These are phyloP conservation scores for Thermothelomyces thermophilus DNA, from an alignment of 2,329 filamentous ascomycete species.

Conservation along the genomic window DNA sequence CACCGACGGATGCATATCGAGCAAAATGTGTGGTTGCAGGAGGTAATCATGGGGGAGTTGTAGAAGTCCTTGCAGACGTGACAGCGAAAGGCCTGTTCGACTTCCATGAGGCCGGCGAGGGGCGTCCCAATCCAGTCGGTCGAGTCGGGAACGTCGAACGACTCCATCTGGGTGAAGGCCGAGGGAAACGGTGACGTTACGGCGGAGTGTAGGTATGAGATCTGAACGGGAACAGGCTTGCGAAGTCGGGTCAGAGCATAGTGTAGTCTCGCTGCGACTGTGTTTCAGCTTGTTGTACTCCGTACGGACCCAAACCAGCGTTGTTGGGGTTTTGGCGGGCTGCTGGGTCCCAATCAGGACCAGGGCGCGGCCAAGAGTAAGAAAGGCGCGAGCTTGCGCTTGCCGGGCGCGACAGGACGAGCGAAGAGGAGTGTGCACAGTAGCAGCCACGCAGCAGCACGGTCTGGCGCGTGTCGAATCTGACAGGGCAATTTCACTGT, in stretches of 20 bases:
- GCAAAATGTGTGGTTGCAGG: constrained; percentile 94
- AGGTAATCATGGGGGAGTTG: constrained; percentile 87
- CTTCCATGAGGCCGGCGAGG: constrained; percentile 56
- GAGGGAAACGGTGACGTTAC: not conserved
- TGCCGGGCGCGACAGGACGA: not conserved
- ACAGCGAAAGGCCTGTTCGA: constrained; percentile 85
- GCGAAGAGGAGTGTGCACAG: not conserved
- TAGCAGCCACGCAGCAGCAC: not conserved
- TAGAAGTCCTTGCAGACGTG: constrained; percentile 99
- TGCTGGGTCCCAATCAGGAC: too few species aligned
- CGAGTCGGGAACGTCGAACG: constrained; percentile 58
- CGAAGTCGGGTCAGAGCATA: not conserved
- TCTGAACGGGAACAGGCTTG: not conserved
- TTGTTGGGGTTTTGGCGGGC: too few species aligned
- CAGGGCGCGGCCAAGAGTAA: too few species aligned
- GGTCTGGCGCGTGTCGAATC: not conserved
- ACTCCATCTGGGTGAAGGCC: constrained; percentile 14
- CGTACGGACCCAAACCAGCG: too few species aligned
- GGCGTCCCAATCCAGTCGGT: constrained; percentile 76
- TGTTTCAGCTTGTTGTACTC: too few species aligned
- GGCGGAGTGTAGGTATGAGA: not conserved
- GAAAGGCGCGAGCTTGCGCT: not conserved
- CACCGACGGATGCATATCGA: constrained; percentile 89
- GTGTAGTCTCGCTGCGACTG: not conserved
- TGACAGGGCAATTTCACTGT: constrained; percentile 2